These are phyloP conservation scores for Eimeria tenella DNA, from an alignment of 169 alveolate species.

Conservation along the genomic window DNA sequence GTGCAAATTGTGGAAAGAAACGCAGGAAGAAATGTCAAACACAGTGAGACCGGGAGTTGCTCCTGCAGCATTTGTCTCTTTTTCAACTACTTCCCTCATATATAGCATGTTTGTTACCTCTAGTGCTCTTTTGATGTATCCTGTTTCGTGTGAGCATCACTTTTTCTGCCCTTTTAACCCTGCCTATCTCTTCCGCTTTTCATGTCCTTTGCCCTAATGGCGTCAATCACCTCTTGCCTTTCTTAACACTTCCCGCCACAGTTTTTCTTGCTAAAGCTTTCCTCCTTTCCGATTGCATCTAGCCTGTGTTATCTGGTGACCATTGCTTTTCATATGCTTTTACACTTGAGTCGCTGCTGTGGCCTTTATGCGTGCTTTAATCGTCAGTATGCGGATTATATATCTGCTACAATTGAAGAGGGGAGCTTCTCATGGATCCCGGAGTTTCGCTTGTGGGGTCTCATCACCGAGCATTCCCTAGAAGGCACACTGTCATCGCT, in stretches of 20 bases:
- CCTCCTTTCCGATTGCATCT: not conserved
- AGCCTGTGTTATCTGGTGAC: not conserved
- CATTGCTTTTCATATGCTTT: not conserved
- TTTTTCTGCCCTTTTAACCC: not conserved
- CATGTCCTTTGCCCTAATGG: not conserved
- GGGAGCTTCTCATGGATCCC: not conserved
- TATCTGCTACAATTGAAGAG: not conserved
- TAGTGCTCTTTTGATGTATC: not conserved
- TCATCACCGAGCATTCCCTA: slow-evolving; percentile 11
- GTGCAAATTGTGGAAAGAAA: not conserved
- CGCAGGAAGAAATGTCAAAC: not conserved
- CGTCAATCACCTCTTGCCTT: not conserved
- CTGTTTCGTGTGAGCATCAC: no score
- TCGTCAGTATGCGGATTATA: slow-evolving; percentile 10
- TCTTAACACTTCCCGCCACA: not conserved
- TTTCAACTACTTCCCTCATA: not conserved
- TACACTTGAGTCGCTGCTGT: not conserved
- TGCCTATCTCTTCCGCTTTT: not conserved
- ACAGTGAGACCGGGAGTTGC: not conserved
- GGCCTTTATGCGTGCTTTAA: not conserved
- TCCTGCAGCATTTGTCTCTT: not conserved
- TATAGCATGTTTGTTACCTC: not conserved
- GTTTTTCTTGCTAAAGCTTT: not conserved
- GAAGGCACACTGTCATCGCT: not conserved
- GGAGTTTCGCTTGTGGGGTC: slow-evolving; percentile 21